Evolutionary conservation across 495 filamentous ascomycete genomes (phyloP).

Genomic region (Aspergillus bertholletiae): DNA sequence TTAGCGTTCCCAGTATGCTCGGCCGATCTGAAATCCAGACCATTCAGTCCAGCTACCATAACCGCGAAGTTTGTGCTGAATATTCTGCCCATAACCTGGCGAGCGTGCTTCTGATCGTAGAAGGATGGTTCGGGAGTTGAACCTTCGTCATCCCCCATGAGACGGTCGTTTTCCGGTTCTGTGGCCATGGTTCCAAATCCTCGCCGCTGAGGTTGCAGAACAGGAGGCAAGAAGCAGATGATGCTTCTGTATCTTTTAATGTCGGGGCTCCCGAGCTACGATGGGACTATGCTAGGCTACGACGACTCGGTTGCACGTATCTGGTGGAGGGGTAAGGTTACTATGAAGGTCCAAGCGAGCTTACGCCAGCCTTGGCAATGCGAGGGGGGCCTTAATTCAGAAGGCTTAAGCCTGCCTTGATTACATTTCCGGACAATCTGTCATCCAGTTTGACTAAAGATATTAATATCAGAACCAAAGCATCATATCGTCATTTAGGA

Average conservation of each 20-base stretch:
- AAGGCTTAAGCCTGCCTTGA: background rate
- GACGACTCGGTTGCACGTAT: background rate
- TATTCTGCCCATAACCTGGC: constrained; percentile 32
- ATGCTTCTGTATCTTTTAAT: background rate
- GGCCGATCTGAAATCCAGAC: constrained; percentile 1
- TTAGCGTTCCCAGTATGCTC: background rate
- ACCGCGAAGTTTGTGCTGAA: constrained; percentile 48
- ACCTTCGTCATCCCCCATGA: constrained; percentile 2
- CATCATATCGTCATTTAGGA: too few relatives aligned
- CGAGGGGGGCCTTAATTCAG: background rate
- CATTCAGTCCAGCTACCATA: constrained; percentile 50
- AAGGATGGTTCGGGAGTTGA: constrained; percentile 1
- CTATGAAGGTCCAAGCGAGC: background rate
- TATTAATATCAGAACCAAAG: too few relatives aligned
- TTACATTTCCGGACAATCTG: too few relatives aligned
- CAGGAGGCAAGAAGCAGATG: background rate
- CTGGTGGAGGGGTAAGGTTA: background rate
- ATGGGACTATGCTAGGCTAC: background rate
- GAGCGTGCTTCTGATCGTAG: constrained; percentile 9
- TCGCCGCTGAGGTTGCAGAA: background rate
- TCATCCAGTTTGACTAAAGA: too few relatives aligned
- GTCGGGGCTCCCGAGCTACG: background rate
- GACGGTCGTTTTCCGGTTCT: constrained; percentile 4
- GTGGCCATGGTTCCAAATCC: background rate
- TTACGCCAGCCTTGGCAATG: background rate